Evolutionary conservation across 1,284 basidiomycete species (phyloP), one percentile per base, ranked within the genome.

Genomic region (Wolfiporia cocos): DNA sequence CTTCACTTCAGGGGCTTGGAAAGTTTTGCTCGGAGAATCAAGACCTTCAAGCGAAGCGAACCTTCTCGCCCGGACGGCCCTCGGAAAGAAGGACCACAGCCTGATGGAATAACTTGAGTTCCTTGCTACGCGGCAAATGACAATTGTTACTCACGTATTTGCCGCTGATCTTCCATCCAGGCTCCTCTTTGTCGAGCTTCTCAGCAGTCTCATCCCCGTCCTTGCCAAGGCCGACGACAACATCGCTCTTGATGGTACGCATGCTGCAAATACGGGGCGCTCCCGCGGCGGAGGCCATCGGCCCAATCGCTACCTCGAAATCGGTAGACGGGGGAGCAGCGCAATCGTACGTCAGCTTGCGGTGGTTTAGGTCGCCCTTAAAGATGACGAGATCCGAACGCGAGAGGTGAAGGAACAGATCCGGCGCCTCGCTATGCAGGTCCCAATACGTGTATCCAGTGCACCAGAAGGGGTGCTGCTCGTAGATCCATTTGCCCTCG

Each of bases 391-490:
- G 78, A 61, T 98, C 87, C 23, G 89, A 92, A 33, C 82, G 84
- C 49, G 88, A 86, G 36, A 98, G 81, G 63, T 96, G 84, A 42
- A 96, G 74, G 78, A 96, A 97, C 39, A 97, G 75, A 76, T 97
- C 94, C 2, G 92, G 92, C 1, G 91, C 89, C 64, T 93, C 92
- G 39, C 76, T 75, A 55, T 86, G 86, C 44, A 98, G 68, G 50
- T 93, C 88, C 93, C 93, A 96, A 70, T 81, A 93, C 38, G 90
- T 93, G 67, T 90, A 93, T n/a, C 91, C 90, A 18, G 89, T 89
- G 65, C 89, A 92, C 92, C 92, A 95, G 77, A 93, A 95, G 15
- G 94, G 91, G 56, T 97, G 95, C 64, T 93, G 88, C 64, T 97
- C 92, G 63, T 96, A 98, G 39, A 92, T 77, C 89, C 92, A 96